A percentile compares a stretch with the other conserved stretches of the same genome.
Evolutionary conservation across 2,329 filamentous ascomycete genomes (phyloP).

Genomic region (Arthrobotrys entomopaga): DNA sequence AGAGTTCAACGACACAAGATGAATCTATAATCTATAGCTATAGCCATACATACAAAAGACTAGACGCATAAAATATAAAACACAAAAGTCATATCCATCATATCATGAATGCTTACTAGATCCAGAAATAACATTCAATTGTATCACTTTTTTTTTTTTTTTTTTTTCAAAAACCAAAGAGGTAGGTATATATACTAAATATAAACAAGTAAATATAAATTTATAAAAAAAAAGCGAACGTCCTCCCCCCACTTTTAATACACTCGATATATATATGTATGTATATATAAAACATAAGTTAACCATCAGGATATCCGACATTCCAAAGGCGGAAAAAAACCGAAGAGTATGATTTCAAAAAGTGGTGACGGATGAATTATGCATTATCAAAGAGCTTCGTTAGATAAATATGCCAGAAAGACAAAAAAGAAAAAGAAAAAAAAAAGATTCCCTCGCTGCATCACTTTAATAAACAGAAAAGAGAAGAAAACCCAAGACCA

Average conservation of each 20-base stretch:
- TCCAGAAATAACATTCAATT: not conserved
- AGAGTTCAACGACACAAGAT: too few species aligned
- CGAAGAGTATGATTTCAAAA: not conserved
- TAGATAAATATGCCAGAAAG: conserved; percentile 15
- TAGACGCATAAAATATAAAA: too few species aligned
- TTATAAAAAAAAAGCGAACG: not conserved
- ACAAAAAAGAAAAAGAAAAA: not conserved
- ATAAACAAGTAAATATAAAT: not conserved
- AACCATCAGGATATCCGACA: conserved; percentile 4
- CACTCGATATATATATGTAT: not conserved
- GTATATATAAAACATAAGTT: not conserved
- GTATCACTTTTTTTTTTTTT: too few species aligned
- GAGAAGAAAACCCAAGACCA: conserved; percentile 10
- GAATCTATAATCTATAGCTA: too few species aligned
- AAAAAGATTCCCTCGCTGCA: conserved; percentile 34
- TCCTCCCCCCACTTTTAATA: not conserved
- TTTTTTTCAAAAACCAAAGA: not conserved
- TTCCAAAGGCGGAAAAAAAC: conserved; percentile 28
- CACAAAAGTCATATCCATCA: too few species aligned
- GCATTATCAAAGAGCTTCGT: conserved; percentile 47
- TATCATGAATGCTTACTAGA: too few species aligned
- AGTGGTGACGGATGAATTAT: conserved; percentile 36
- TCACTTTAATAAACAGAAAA: not conserved
- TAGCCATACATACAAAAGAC: too few species aligned
- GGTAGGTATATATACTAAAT: not conserved